A percentile compares a stretch with the other conserved stretches of the same genome.
Conservation (phyloP, 2,329 filamentous ascomycete species). For the Colletotrichum spaethianum region DNA sequence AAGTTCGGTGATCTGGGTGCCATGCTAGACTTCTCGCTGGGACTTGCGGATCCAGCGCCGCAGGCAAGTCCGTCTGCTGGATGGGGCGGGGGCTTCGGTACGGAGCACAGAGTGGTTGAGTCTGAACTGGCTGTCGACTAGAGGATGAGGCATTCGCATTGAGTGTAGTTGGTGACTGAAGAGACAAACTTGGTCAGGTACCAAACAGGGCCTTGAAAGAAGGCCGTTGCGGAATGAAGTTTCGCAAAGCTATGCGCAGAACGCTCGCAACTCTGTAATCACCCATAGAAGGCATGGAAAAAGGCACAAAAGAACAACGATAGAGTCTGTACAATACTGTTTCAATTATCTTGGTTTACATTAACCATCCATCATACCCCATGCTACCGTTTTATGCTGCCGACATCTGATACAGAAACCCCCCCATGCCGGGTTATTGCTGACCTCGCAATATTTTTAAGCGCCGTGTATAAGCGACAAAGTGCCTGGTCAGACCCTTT, state of each 20-base stretch:
- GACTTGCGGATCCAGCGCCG: slow-evolving; percentile 25
- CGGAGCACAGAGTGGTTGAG: slow-evolving; percentile 39
- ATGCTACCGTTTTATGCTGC: slow-evolving; percentile 13
- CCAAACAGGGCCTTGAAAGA: neutral
- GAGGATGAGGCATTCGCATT: neutral
- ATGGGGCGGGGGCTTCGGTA: slow-evolving; percentile 16
- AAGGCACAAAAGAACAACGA: neutral
- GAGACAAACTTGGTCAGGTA: neutral
- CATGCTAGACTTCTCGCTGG: slow-evolving; percentile 53
- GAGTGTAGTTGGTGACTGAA: neutral
- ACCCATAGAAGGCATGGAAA: neutral
- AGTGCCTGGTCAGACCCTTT: slow-evolving; percentile 47
- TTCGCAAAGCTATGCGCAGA: neutral
- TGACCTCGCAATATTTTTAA: slow-evolving; percentile 12
- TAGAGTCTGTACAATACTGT: slow-evolving; percentile 29
- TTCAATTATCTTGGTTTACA: slow-evolving; percentile 1
- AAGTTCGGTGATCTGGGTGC: slow-evolving; percentile 64
- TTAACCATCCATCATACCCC: neutral
- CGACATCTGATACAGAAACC: neutral
- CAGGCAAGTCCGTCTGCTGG: slow-evolving; percentile 21
- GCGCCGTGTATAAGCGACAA: slow-evolving; percentile 2
- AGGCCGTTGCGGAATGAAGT: neutral
- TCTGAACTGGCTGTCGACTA: slow-evolving; percentile 39
- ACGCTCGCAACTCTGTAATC: neutral
- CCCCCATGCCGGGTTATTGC: neutral